Percentiles rank a stretch among this genome's conserved stretches.
phyloP scores from a whole-genome alignment of 768 basidiomycete species.

The Mycena polygramma region DNA sequence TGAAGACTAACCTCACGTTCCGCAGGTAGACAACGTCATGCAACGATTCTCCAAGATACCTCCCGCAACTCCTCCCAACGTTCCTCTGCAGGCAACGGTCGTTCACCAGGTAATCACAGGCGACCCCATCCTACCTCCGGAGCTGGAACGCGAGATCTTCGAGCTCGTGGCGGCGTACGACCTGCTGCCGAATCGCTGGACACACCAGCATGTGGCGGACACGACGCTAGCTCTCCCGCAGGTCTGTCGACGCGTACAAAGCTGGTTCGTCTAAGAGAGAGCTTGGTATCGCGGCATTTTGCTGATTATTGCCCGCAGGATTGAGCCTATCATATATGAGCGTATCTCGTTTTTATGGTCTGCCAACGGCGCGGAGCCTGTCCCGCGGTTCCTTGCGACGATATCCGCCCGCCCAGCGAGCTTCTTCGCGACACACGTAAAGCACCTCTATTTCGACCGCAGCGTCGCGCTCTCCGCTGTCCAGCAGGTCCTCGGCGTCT shows the following conservation, averaged over 20 bases:
- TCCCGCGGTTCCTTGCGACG: too few species aligned
- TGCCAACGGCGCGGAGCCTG: too few species aligned
- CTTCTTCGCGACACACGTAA: too few species aligned
- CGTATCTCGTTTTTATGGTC: too few species aligned
- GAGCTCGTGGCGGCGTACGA: too few species aligned
- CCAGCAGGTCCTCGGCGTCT: conserved; percentile 43
- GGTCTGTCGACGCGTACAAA: conserved; percentile 22
- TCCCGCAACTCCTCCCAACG: neutral
- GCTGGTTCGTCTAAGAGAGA: conserved; percentile 7
- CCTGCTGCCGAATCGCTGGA: neutral
- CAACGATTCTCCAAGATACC: neutral
- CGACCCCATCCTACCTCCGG: too few species aligned
- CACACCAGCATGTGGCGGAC: conserved; percentile 27
- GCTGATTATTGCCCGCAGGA: too few species aligned
- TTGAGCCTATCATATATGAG: conserved; percentile 52
- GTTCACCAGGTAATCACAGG: neutral
- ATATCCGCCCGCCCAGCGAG: too few species aligned
- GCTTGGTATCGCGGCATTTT: too few species aligned
- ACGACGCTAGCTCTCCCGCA: conserved; percentile 21
- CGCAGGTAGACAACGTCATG: conserved; percentile 3
- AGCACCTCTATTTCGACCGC: conserved; percentile 6
- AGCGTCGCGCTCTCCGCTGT: conserved; percentile 38
- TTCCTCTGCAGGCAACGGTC: neutral
- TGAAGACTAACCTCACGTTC: neutral
- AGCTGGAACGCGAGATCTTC: too few species aligned